phyloP scores from a whole-genome alignment of 139 green algal genomes.

The Chlamydomonas eustigma region DNA sequence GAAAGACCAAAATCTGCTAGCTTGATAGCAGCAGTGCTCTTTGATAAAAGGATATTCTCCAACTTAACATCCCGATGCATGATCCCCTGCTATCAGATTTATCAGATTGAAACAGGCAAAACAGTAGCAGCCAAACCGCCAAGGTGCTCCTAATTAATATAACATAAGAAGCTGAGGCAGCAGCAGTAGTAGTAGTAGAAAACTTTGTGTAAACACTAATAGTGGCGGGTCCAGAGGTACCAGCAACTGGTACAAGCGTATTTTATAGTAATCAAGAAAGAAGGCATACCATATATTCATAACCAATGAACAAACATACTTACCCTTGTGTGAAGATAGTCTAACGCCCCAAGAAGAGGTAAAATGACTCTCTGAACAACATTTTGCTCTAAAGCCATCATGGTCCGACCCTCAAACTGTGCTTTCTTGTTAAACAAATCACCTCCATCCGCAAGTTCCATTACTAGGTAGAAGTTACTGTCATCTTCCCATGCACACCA shows the following conservation, averaged over 20 bases:
- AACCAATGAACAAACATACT: too few relatives aligned
- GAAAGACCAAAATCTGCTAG: conserved; percentile 77
- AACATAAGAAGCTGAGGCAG: too few relatives aligned
- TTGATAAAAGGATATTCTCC: conserved; percentile 66
- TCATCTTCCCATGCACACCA: conserved; percentile 1
- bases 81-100: conserved; percentile 5
- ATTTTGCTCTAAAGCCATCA: background rate
- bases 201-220: too few relatives aligned
- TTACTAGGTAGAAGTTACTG: background rate
- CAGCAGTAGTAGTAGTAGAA: too few relatives aligned
- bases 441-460: background rate
- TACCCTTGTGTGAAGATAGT: background rate
- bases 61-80: conserved; percentile 59
- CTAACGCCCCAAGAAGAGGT: background rate
- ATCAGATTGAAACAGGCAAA: too few relatives aligned
- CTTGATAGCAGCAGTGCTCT: conserved; percentile 56
- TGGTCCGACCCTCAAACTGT: too few relatives aligned
- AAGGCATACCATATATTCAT: too few relatives aligned
- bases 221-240: too few relatives aligned
- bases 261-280: too few relatives aligned
- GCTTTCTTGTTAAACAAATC: background rate
- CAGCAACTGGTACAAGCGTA: too few relatives aligned
- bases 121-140: too few relatives aligned
- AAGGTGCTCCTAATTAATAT: too few relatives aligned
- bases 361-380: background rate